Base-by-base conservation (phyloP, 129 eudicot genomes). In the Rutidosis leptorrhynchoides region DNA sequence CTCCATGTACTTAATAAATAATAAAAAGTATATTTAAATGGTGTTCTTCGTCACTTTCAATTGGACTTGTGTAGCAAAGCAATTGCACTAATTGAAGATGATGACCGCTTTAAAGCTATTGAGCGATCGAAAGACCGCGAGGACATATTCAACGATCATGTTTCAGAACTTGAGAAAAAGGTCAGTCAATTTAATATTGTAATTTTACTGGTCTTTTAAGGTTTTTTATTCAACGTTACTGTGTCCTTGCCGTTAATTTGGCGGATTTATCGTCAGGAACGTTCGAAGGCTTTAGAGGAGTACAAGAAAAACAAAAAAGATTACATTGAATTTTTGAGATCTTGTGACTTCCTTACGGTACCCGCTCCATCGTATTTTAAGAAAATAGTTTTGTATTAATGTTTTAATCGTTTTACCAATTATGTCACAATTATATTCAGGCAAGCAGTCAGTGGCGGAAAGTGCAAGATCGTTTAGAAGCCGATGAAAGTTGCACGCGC, bases 371-470 rank as follows among this genome's bases (percentile, higher is more conserved):
- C 22, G 15, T 53, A 26, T 20, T 32, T 45, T 24, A 62, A 51
- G 40, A 62, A 62, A 0, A 42, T 27, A 27, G 20, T 26, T 35
- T 24, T 70, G 56, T 37, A 68, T 22, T 24, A 14, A 15, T 46
- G 58, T 32, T 63, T 25, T 43, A 52, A 19, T 20, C 30, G 17
- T 43, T 57, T 25, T 53, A 25, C 35, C 25, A 29, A 27, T 43
- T 27, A 40, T 17, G 20, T n/a, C 45, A 27, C 40, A 54, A 70
- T 53, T 53, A 72, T 68, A 33, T 70, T 30, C 68, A 94, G 99
- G 95, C 96, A 52, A 94, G 83, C 77, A 94, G 95, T 83, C 99
- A 94, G 80, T 94, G 99, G 99, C 71, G 99, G 48, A 94, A 79
- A 94, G 95, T 94, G 73, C 96, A 94, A 77, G 90, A 89, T 66